Evolutionary conservation across 2,329 filamentous ascomycete species (phyloP).

Genomic region (Chaetomiaceae sp.): DNA sequence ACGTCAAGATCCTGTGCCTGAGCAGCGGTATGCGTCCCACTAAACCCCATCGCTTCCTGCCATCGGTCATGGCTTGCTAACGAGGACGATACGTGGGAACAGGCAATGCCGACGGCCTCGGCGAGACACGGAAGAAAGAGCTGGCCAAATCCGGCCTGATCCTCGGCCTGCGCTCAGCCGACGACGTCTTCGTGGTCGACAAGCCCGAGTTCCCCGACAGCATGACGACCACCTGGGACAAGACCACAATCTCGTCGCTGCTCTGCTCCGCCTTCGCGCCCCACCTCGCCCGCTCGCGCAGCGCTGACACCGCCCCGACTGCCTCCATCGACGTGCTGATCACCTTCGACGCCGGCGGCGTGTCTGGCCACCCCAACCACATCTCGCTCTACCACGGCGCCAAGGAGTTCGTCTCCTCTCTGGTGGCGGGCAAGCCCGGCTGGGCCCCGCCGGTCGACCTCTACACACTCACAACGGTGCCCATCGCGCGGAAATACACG

Average conservation of each 20-base stretch:
- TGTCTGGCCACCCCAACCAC: constrained; percentile 91
- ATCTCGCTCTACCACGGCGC: constrained; percentile 82
- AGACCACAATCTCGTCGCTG: constrained; percentile 61
- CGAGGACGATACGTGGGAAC: background rate
- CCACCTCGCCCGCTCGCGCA: constrained; percentile 38
- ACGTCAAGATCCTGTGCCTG: constrained; percentile 88
- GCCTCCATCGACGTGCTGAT: constrained; percentile 72
- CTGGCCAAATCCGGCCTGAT: constrained; percentile 71
- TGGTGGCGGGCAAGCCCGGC: constrained; percentile 58
- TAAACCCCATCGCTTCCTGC: background rate
- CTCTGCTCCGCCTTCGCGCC: constrained; percentile 70
- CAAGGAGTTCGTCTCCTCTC: constrained; percentile 59
- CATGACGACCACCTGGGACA: constrained; percentile 75
- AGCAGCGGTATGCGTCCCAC: constrained; percentile 59
- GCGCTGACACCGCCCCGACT: constrained; percentile 32
- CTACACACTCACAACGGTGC: constrained; percentile 74
- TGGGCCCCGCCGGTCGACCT: constrained; percentile 71
- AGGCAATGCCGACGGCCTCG: constrained; percentile 83
- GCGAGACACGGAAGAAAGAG: constrained; percentile 75
- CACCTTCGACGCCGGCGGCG: constrained; percentile 78
- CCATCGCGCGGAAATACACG: constrained; percentile 72
- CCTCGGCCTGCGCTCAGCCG: constrained; percentile 66
- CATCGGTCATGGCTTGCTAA: background rate
- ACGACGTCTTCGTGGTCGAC: constrained; percentile 82
- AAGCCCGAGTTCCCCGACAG: constrained; percentile 81